Base-by-base conservation (phyloP, 2,329 filamentous ascomycete species). In the Penicillium psychrosexuale region DNA sequence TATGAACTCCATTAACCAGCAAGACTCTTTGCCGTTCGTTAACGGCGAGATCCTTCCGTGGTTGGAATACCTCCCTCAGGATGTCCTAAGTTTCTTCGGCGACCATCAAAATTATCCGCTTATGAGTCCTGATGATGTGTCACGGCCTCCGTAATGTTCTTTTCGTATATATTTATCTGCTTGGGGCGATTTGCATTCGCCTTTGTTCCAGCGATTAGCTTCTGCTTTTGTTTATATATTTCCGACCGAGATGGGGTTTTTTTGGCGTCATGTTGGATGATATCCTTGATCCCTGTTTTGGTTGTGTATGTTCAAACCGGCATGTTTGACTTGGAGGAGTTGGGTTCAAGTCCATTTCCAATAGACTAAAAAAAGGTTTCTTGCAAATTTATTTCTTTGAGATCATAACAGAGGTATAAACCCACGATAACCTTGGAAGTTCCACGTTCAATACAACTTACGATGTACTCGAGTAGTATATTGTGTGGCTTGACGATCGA, bases 1-100 rank as follows among this genome's bases (percentile, higher is more conserved):
- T 60, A 87, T 92, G 78, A 84, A 82, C 24, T 76, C 83, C 5
- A 73, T 91, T 17, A 72, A 76, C 8, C 67, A 74, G 47, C 72
- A 73, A 34, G 66, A 70, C 37, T 64, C 69, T 2, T 70, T 74
- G 42, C 73, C 73, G 2, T 75, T 77, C 9, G 72, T 75, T 28
- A 71, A 69, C 28, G 85, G 84, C 1, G 82, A 84, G 15, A 87
- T 90, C 40, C 82, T 90, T 72, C 84, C 86, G 0, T 92, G 88
- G 87, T 76, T 91, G 11, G 88, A 90, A 63, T 89, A 89, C 56
- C 75, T 91, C 7, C 87, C 88, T 0, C 81, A 81, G 24, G 86
- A 89, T 65, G 80, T 89, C 56, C 65, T 88, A 37, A 80, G 78
- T 31, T 80, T 84, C 50, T 84, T 78, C 58, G 74, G 72, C 3